phyloP scores from a whole-genome alignment of 352 stramenopile species.

The Pythium vanterpoolii region DNA sequence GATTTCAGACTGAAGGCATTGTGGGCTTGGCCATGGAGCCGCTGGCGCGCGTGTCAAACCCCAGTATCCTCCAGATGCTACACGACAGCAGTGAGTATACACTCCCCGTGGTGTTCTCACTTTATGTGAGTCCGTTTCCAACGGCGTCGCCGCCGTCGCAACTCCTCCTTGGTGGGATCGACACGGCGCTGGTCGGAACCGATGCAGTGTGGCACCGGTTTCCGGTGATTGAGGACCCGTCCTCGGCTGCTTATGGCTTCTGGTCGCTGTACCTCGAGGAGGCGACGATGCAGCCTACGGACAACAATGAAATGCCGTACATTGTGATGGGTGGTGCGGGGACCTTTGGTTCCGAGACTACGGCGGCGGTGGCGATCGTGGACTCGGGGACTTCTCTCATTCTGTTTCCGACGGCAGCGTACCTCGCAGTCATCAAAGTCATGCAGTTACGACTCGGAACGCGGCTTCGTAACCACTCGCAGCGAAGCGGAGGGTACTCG shows the following conservation, averaged over 20 bases:
- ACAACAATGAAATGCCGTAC: neutral
- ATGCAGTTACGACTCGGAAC: conserved; percentile 19
- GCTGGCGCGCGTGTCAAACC: conserved; percentile 28
- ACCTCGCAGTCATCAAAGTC: conserved; percentile 14
- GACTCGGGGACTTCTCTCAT: conserved; percentile 41
- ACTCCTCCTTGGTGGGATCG: conserved; percentile 33
- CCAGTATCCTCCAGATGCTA: conserved; percentile 24
- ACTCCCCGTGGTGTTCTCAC: conserved; percentile 29
- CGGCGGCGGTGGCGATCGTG: conserved; percentile 23
- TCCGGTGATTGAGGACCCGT: conserved; percentile 16
- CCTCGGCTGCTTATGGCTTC: conserved; percentile 21
- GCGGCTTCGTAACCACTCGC: conserved; percentile 14
- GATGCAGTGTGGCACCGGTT: conserved; percentile 29
- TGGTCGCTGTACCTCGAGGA: conserved; percentile 26
- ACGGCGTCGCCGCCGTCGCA: conserved; percentile 26
- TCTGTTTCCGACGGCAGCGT: conserved; percentile 23
- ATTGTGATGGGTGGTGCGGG: neutral
- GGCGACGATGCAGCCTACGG: neutral
- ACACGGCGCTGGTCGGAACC: conserved; percentile 22
- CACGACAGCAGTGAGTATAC: conserved; percentile 7
- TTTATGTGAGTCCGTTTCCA: conserved; percentile 37
- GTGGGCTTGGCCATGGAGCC: conserved; percentile 30
- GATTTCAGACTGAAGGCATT: conserved; percentile 36
- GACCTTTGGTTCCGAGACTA: neutral
- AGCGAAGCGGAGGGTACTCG: conserved; percentile 10